Evolutionary conservation across 148 eudicot species (phyloP), one percentile per base, ranked within the genome.

Genomic region (Silene conica): DNA sequence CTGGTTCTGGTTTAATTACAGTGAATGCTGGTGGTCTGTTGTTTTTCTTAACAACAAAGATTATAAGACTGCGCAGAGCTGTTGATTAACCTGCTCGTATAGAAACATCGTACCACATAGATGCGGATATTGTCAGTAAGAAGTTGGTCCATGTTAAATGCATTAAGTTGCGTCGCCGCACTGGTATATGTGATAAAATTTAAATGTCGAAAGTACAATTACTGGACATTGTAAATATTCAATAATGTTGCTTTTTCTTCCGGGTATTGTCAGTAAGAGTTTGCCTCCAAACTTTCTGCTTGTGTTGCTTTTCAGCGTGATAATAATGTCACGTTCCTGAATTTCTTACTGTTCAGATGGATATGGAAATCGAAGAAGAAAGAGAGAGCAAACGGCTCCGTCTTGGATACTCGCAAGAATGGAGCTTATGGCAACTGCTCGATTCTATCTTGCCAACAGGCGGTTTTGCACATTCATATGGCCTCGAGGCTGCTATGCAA

Each of bases 401-500:
- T 11, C 31, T 59, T 71, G 43, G 19, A 18, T 18, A 22, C 64
- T 65, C 57, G 58, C 73, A 61, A 69, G 82, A 80, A 45, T 94
- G 98, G 98, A 89, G 87, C 79, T 86, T 91, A 74, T 94, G 98
- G 98, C 98, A 94, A 57, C 79, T 94, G 56, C 79, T 94, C 0
- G 98, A 94, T 76, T 94, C 98, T 48, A 76, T 91, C 70, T 92
- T 94, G 59, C 97, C 98, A 13, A 94, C 98, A 16, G 98, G 98
- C 20, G 98, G 97, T 62, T 94, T 94, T 77, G 98, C 98, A 70
- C 98, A 91, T 85, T 94, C 98, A 28, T 83, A 82, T 15, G 97
- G 98, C 50, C 90, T 94, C 0, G 98, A 94, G 73, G 92, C 98
- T 56, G 95, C 98, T 38, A 82, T 86, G 45, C 98, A 94, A 82